Evolutionary conservation across 2,329 filamentous ascomycete genomes (phyloP).

Genomic region (Alternaria incomplexa): DNA sequence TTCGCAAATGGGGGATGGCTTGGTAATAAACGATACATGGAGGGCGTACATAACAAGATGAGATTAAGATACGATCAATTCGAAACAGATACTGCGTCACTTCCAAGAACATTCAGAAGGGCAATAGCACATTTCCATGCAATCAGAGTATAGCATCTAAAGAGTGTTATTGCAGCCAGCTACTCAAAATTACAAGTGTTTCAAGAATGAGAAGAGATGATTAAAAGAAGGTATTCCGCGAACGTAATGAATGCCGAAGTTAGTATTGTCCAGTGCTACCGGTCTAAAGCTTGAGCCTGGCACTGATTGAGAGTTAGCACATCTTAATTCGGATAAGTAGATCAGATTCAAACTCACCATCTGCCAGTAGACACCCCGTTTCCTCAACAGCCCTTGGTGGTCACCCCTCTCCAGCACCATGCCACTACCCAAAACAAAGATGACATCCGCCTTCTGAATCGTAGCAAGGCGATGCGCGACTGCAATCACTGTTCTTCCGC

Average conservation of each 20-base stretch:
- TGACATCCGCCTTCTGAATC: conserved; percentile 47
- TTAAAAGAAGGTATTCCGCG: rapidly evolving
- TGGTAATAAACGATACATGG: rapidly evolving
- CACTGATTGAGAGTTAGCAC: conserved; percentile 28
- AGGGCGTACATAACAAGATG: not conserved
- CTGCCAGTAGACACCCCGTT: conserved; percentile 43
- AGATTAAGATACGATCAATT: not conserved
- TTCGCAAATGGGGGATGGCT: not conserved
- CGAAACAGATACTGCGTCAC: not conserved
- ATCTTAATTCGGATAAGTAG: rapidly evolving
- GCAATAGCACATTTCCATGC: too few species aligned
- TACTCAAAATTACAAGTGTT: not conserved
- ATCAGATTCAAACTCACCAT: conserved; percentile 32
- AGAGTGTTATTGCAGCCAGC: not conserved
- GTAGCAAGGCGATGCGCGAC: conserved; percentile 48
- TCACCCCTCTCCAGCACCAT: conserved; percentile 43
- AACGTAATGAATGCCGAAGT: not conserved
- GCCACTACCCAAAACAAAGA: conserved; percentile 45
- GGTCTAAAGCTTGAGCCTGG: conserved; percentile 48
- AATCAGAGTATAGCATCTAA: not conserved
- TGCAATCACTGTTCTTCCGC: conserved; percentile 38
- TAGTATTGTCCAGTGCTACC: conserved; percentile 8
- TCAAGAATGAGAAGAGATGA: not conserved
- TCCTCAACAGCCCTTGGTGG: conserved; percentile 38
- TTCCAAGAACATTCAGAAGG: not conserved